Base-by-base conservation (phyloP, 2,329 filamentous ascomycete genomes). In the Aspergillus sojae region DNA sequence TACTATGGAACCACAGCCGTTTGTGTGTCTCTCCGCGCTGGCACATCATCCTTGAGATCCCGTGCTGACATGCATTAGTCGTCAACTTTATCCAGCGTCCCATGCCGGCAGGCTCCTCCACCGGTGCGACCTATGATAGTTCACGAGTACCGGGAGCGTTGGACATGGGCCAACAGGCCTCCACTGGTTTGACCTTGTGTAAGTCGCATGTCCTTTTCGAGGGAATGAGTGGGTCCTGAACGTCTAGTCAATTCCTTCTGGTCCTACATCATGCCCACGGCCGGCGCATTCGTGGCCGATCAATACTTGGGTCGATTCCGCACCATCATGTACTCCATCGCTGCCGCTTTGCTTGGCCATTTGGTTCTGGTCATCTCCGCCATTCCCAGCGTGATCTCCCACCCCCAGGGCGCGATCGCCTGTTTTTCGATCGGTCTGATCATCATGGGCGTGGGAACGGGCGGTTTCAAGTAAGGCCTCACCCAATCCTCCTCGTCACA, bases 401-500 rank as follows among this genome's bases (percentile, higher is more conserved):
- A 86, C 66, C 78, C 79, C 41, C 83, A 88, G 19, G 80, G 82
- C 14, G 82, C 89, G 0, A 85, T 92, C 53, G 89, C 81, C 1
- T 88, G 86, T 58, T 90, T 92, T 70, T 76, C 89, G 2, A 78
- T 88, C 34, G 86, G 87, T 28, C 82, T 91, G 67, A 77, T 91
- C 52, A 84, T 93, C 72, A 86, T 93, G 73, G 90, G 89, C n/a
- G 76, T 92, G 34, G 91, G 91, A 50, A 92, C 90, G 1, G 91
- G 91, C 65, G 90, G 91, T 71, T 93, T 94, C 85, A 94, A 94
- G 82, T 73, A 62, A 28, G 60, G n/a, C 11, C 45, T 9, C 30
- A 6, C 21, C 23, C 30, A 14, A 30, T 2, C 30, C 21, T 14
- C 16, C 34, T 19, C 16, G 36, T 43, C 43, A 50, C 39, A 12